Evolutionary conservation across 2,329 filamentous ascomycete genomes (phyloP).

Genomic region (Colletotrichum higginsianum): DNA sequence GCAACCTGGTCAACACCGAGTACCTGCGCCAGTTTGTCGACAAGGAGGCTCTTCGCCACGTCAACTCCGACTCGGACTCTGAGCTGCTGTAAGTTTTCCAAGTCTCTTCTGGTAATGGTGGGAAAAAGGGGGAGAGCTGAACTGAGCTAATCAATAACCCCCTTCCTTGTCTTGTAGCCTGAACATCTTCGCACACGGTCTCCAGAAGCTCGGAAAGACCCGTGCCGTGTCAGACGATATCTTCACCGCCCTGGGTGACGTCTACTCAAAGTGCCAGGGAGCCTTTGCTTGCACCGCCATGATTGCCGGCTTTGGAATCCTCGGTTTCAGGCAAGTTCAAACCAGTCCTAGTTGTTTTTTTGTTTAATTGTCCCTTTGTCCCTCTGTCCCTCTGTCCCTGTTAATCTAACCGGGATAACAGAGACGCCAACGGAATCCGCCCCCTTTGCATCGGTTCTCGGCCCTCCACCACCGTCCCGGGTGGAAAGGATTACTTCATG

Average conservation of each 20-base stretch:
- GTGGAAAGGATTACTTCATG: slow-evolving; percentile 88
- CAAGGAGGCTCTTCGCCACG: no score
- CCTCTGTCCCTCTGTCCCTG: no score
- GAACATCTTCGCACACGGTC: slow-evolving; percentile 88
- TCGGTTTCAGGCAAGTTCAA: slow-evolving; percentile 81
- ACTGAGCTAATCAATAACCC: no score
- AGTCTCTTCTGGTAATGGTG: no score
- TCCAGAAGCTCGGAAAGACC: slow-evolving; percentile 84
- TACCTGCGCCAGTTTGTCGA: no score
- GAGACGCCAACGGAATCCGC: no score
- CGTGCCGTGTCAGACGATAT: slow-evolving; percentile 85
- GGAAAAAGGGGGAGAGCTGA: no score
- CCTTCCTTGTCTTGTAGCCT: slow-evolving; percentile 58
- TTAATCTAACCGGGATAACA: no score
- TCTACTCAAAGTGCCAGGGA: slow-evolving; percentile 81
- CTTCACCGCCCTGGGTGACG: slow-evolving; percentile 78
- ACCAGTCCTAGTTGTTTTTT: slow-evolving; percentile 65
- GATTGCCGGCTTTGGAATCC: slow-evolving; percentile 84
- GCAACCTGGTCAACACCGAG: no score
- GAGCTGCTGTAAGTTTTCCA: no score
- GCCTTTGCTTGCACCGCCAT: slow-evolving; percentile 87
- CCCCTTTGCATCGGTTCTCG: slow-evolving; percentile 77
- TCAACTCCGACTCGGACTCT: no score
- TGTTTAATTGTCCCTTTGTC: no score
- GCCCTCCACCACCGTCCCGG: slow-evolving; percentile 72